Evolutionary conservation across 768 basidiomycete species (phyloP), one percentile per base, ranked within the genome.

Genomic region (Leccinum ochraceum): DNA sequence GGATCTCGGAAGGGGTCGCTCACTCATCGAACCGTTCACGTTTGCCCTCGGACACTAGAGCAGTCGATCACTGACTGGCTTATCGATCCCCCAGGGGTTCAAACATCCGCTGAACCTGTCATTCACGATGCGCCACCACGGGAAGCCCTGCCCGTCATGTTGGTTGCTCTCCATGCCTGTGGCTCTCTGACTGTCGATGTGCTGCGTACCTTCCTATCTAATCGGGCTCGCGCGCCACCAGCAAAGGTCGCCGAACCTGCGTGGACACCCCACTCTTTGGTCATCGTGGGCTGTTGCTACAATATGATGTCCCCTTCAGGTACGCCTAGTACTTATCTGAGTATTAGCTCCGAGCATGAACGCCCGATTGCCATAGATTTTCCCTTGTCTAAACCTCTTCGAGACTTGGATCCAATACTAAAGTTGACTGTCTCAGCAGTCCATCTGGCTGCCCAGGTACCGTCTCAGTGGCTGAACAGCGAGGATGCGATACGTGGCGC

Each of bases 201-300:
- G 26, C 66, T 90, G 50, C 85, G 88, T 34, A 79, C 83, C 50
- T 83, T 83, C 64, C 59, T 81, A 65, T 66, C 66, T 13, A 65
- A 64, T 73, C 70, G 59, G 32, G 55, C 53, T n/a, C 60, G 53
- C 54, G 44, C 22, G 60, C 54, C 54, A 62, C 62, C 36, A 44
- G 14, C 26, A 53, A 34, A 52, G 42, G 44, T 36, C 46, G 46
- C 48, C 22, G 32, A 30, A 20, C 30, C n/a, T 22, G 16, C 10
- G 44, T 90, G 88, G 89, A 72, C 65, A 48, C 79, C 85, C 5
- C 76, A 78, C 16, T 84, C 78, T 3, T 76, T 83, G 1, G 79
- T 89, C 48, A 79, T 85, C 8, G 89, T 91, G 16, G 89, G 90
- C 3, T 92, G 90, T 62, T 92, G 90, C 71, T 92, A 92, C 71